Evolutionary conservation across 1,284 basidiomycete genomes (phyloP), one percentile per base, ranked within the genome.

Genomic region (Ganoderma leucocontextum): DNA sequence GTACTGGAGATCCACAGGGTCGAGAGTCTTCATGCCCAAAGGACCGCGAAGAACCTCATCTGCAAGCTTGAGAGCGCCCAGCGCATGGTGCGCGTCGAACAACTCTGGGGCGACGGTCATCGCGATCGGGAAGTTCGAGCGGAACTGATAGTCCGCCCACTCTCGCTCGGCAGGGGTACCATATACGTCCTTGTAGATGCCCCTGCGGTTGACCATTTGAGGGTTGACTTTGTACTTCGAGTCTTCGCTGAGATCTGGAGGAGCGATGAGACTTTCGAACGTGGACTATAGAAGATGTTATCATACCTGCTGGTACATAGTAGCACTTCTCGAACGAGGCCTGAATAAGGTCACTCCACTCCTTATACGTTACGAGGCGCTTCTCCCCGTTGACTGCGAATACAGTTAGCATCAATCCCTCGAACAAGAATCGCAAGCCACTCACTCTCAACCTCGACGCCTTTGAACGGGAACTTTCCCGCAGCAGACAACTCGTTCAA

Each of bases 121-220:
- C 1, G 97, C 95, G 72, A 99, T 94, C 3, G 95, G 91, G 84
- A 96, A 97, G 82, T 98, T 98, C 76, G 91, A 89, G 68, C 95
- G 89, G 74, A 97, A 87, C 81, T 99, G 97, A 80, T 99, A 99
- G 82, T 99, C 97, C 8, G 95, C 95, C 93, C 96, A 98, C 80
- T 96, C 95, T 65, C 95, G 88, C 15, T 91, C 93, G 63, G 84
- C 78, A 1, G 95, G 95, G 19, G 96, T 96, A 44, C 96, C 95
- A 74, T 93, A 95, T 6, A 99, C 96, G 77, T 99, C 97, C 85
- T 99, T 99, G 87, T 99, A 99, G 79, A 99, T 97, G 5, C 97
- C 97, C 60, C 97, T 88, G 33, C 95, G 92, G 80, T 96, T 95
- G 72, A 98, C 86, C 41, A 98, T 82, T 38, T 78, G 84, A 1